Conservation (phyloP, 164 flowering plant species). For the Aristolochia californica region DNA sequence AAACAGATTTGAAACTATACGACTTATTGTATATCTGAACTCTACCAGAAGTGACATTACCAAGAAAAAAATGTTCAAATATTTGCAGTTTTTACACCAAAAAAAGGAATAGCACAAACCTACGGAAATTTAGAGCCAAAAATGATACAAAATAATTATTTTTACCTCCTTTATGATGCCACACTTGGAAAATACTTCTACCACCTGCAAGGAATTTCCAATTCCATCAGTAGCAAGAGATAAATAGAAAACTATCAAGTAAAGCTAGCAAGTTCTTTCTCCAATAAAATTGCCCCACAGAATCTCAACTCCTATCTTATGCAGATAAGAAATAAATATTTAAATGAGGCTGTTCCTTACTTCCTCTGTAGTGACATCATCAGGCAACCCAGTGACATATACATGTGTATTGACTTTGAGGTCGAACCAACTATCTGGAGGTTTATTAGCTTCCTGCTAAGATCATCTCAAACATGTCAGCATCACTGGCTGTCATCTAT, state of each 20-base stretch:
- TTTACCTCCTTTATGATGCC: conserved; percentile 92
- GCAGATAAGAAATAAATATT: too few relatives aligned
- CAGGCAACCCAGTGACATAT: conserved; percentile 93
- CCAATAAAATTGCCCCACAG: too few relatives aligned
- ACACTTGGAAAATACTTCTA: conserved; percentile 89
- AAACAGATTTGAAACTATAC: too few relatives aligned
- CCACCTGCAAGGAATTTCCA: conserved; percentile 42
- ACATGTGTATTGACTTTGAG: conserved; percentile 95
- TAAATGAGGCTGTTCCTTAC: conserved; percentile 25
- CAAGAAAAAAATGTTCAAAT: too few relatives aligned
- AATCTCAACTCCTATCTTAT: too few relatives aligned
- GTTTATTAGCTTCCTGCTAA: conserved; percentile 86
- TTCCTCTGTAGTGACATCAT: conserved; percentile 88
- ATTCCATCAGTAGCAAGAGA: background rate
- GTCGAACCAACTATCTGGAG: conserved; percentile 98
- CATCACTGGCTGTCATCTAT: conserved; percentile 6
- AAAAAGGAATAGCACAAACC: too few relatives aligned
- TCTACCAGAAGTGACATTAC: too few relatives aligned
- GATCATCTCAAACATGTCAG: conserved; percentile 11
- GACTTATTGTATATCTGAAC: too few relatives aligned
- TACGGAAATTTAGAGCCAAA: too few relatives aligned
- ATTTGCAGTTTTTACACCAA: too few relatives aligned
- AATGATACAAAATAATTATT: background rate
- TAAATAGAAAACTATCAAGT: too few relatives aligned
- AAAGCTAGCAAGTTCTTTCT: too few relatives aligned